Evolutionary conservation across 106 monocot genomes (phyloP).

Genomic region (Phalaenopsis equestris): DNA sequence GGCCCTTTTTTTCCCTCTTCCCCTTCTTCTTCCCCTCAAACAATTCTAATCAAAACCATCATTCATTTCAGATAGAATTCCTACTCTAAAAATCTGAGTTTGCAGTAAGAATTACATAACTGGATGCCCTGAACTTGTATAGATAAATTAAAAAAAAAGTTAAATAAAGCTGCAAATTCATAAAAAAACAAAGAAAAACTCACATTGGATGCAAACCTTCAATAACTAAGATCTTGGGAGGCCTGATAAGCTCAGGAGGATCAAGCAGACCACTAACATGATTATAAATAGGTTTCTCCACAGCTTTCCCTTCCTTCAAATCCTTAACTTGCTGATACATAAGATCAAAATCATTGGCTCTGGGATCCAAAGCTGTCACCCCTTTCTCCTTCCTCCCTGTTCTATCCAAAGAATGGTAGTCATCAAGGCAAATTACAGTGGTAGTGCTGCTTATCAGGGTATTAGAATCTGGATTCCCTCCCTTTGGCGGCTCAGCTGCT

Average conservation of each 20-base stretch:
- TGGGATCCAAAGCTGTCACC: constrained; percentile 87
- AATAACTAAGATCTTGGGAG: constrained; percentile 95
- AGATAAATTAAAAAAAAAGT: no score
- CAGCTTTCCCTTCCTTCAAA: constrained; percentile 61
- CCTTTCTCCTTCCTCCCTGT: constrained; percentile 91
- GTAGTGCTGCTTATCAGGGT: constrained; percentile 91
- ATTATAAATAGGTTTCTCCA: constrained; percentile 96
- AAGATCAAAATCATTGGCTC: constrained; percentile 87
- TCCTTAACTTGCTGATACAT: constrained; percentile 99
- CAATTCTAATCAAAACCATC: no score
- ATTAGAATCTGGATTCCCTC: constrained; percentile 98
- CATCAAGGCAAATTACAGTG: constrained; percentile 92
- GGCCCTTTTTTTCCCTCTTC: no score
- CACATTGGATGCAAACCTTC: constrained; percentile 97
- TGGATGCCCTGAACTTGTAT: no score
- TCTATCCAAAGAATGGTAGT: constrained; percentile 88
- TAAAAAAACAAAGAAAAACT: constrained; percentile 1
- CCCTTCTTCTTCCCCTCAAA: no score
- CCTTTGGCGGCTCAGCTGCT: constrained; percentile 76
- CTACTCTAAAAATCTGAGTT: no score
- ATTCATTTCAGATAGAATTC: no score
- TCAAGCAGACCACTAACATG: constrained; percentile 89
- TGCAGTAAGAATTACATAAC: no score
- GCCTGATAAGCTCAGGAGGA: constrained; percentile 89
- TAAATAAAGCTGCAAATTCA: no score